phyloP scores from a whole-genome alignment of 139 green algal genomes.

The Chlorella sorokiniana region DNA sequence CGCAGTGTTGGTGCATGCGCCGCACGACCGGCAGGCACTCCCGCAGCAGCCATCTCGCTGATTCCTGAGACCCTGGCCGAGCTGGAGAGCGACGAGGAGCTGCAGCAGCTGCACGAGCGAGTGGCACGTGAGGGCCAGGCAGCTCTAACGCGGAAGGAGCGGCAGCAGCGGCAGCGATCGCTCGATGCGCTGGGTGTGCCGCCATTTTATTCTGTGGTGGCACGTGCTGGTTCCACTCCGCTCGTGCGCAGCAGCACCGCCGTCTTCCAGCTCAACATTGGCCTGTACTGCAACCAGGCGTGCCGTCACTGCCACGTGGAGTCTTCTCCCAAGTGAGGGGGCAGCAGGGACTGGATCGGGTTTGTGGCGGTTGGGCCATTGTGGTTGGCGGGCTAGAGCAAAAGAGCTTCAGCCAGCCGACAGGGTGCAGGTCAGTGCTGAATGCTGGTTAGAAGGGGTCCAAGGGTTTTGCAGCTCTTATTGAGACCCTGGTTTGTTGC shows the following conservation, averaged over 20 bases:
- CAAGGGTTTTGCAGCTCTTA: too few relatives aligned
- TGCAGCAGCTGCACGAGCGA: constrained; percentile 50
- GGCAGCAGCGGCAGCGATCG: constrained; percentile 60
- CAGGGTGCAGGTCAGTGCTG: too few relatives aligned
- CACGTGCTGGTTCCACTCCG: constrained; percentile 44
- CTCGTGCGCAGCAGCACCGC: constrained; percentile 60
- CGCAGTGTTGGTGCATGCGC: neutral
- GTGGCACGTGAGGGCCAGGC: constrained; percentile 31
- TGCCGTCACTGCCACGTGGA: constrained; percentile 98
- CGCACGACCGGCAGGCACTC: neutral
- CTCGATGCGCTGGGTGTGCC: constrained; percentile 67
- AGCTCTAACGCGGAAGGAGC: constrained; percentile 77
- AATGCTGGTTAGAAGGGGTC: too few relatives aligned
- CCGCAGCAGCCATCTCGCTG: constrained; percentile 54
- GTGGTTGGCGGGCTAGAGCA: too few relatives aligned
- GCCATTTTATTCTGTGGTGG: constrained; percentile 36
- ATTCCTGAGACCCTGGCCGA: constrained; percentile 79
- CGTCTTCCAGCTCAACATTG: constrained; percentile 96
- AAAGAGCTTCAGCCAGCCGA: too few relatives aligned
- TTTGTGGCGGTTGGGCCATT: too few relatives aligned
- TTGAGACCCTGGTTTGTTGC: neutral
- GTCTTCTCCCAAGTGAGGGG: constrained; percentile 72
- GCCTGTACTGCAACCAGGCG: constrained; percentile 98
- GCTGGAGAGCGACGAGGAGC: constrained; percentile 72
- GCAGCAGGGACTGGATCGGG: neutral